phyloP scores from a whole-genome alignment of 2,329 filamentous ascomycete species.

The Chalaropsis ovoidea region DNA sequence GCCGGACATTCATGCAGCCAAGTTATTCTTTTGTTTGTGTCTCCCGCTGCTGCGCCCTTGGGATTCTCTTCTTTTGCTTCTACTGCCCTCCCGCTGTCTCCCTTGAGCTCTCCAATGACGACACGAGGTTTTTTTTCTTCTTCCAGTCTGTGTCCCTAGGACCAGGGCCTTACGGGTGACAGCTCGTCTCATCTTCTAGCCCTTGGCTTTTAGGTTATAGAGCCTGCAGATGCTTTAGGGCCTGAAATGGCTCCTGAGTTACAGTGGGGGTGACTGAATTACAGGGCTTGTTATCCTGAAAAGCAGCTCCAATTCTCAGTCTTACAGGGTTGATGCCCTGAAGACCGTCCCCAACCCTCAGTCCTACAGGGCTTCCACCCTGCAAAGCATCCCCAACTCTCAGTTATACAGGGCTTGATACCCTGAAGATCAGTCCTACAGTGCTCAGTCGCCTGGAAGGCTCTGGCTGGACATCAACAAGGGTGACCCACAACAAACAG shows the following conservation, averaged over 20 bases:
- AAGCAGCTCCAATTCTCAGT: not conserved
- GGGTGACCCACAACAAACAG: not conserved
- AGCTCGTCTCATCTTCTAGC: not conserved
- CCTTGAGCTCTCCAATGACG: slow-evolving; percentile 1
- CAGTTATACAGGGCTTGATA: no score
- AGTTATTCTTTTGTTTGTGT: not conserved
- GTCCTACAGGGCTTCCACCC: not conserved
- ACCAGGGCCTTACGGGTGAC: not conserved
- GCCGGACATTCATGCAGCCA: not conserved
- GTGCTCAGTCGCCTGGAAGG: no score
- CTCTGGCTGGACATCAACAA: not conserved
- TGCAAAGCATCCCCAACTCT: no score
- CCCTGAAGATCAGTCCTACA: no score
- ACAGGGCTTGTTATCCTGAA: not conserved
- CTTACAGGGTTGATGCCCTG: not conserved
- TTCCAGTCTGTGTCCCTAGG: not conserved
- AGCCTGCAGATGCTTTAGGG: not conserved
- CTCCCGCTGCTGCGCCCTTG: not conserved
- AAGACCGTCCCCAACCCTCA: not conserved
- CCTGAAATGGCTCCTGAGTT: not conserved
- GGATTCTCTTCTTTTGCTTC: not conserved
- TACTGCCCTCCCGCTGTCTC: not conserved
- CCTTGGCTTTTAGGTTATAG: not conserved
- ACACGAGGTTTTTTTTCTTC: no score
- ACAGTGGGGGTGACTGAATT: not conserved